Evolutionary conservation across 345 rosid species (phyloP), one percentile per base, ranked within the genome.

Genomic region (Trapa incisa): DNA sequence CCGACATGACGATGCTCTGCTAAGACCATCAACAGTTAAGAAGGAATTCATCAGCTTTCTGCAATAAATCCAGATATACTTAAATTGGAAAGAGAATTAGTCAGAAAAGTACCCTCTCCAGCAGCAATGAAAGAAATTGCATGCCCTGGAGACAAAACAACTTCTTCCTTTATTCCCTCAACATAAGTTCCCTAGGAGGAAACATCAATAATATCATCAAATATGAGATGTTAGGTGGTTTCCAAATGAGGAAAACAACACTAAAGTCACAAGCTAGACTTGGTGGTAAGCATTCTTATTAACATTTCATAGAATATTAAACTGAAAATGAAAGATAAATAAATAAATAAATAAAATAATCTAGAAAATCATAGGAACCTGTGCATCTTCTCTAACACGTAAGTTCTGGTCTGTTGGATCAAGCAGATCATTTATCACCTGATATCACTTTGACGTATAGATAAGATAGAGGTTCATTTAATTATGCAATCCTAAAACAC

Each of bases 1-100:
- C 99, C 99, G 79, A 95, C 98, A 67, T 95, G 99, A 67, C 99
- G 99, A 81, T 95, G 99, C 70, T 95, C 99, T 95, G 88, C 77
- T 75, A 77, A 66, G 16, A 73, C 67, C 66, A 80, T 62, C 68
- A 39, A n/a, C 45, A 41, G 47, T 36, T 14, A 4, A 68, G 8
- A 37, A 54, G 33, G 50, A 50, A 15, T n/a, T 54, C 12, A 33
- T 33, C 48, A n/a, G 35, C 15, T n/a, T 65, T 43, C 48, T 11
- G 47, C 70, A 53, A 52, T 38, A 5, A 22, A 37, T 45, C 48
- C 3, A 43, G 70, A 50, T 48, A 8, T 57, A 33, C 33, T 47
- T 35, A 45, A 68, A 67, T 47, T 43, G 33, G 38, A 32, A 68
- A 37, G 17, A 0, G 2, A 15, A 50, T 2, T 29, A 1, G 61